Percentiles rank a stretch among this genome's conserved stretches.
Evolutionary conservation across 148 eudicot species (phyloP).

Genomic region (Amaranthus palmeri): DNA sequence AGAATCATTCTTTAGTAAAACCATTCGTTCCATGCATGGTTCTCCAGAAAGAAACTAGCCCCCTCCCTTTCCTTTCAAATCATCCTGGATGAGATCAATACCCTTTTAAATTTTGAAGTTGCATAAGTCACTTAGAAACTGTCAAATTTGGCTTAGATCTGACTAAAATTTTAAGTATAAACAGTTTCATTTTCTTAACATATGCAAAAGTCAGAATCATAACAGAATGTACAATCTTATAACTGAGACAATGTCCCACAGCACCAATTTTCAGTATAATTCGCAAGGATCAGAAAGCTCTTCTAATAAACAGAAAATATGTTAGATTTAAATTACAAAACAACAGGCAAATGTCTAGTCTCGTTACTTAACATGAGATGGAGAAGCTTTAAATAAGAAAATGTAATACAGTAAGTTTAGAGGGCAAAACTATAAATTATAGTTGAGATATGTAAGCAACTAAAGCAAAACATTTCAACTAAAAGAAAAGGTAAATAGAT

Average conservation of each 20-base stretch:
- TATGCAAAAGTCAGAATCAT: neutral
- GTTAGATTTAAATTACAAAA: neutral
- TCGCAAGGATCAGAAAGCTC: neutral
- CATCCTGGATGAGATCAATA: neutral
- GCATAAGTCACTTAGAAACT: too few relatives aligned
- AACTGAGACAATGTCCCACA: neutral
- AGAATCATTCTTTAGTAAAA: neutral
- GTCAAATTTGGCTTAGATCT: too few relatives aligned
- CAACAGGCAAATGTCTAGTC: neutral
- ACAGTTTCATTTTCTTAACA: neutral
- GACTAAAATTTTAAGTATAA: neutral
- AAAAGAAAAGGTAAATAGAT: neutral
- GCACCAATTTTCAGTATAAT: neutral
- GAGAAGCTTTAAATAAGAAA: constrained; percentile 6
- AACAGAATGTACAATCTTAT: neutral
- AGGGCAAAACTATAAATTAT: neutral
- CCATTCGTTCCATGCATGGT: neutral
- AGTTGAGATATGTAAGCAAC: neutral
- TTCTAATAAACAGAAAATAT: neutral
- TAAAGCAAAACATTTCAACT: constrained; percentile 11
- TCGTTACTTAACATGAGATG: neutral
- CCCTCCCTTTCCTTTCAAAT: neutral
- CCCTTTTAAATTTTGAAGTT: neutral
- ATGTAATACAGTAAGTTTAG: neutral
- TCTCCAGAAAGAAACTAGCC: neutral